phyloP scores from a whole-genome alignment of 768 basidiomycete species.

The Boletus sp. region DNA sequence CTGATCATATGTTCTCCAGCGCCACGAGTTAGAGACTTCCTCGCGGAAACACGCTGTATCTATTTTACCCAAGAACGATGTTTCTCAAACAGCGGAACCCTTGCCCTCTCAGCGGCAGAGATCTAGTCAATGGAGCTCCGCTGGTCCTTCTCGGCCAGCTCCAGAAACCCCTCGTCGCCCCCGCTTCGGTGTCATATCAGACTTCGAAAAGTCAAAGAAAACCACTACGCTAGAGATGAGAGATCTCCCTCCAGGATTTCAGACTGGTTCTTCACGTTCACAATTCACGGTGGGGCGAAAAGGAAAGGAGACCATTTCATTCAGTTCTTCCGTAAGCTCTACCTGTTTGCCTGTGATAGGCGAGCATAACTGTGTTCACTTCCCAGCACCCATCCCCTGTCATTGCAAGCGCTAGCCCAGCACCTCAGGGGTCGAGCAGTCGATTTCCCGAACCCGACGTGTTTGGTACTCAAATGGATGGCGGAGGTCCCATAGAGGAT shows the following conservation, averaged over 20 bases:
- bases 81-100: conserved; percentile 39
- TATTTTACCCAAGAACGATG: conserved; percentile 43
- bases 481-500: conserved; percentile 9
- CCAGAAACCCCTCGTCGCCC: conserved; percentile 40
- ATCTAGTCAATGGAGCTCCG: conserved; percentile 29
- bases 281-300: conserved; percentile 14
- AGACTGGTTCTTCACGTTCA: conserved; percentile 15
- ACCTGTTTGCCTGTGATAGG: not conserved
- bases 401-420: conserved; percentile 27
- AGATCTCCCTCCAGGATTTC: conserved; percentile 29
- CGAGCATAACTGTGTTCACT: not conserved
- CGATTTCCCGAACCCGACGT: conserved; percentile 20
- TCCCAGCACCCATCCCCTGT: conserved; percentile 10
- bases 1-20: conserved; percentile 38
- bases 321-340: conserved; percentile 6
- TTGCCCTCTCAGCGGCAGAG: conserved; percentile 39
- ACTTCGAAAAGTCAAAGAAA: conserved; percentile 22
- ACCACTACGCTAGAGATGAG: conserved; percentile 8
- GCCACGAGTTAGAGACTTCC: conserved; percentile 63
- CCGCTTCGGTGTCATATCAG: conserved; percentile 31
- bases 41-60: conserved; percentile 47
- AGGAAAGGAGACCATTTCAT: conserved; percentile 14
- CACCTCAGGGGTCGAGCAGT: conserved; percentile 4
- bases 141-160: conserved; percentile 26
- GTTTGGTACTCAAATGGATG: conserved; percentile 14